Percentiles rank a stretch among this genome's conserved stretches.
Evolutionary conservation across 495 filamentous ascomycete species (phyloP).

Genomic region (Rhizodiscina lignyota): DNA sequence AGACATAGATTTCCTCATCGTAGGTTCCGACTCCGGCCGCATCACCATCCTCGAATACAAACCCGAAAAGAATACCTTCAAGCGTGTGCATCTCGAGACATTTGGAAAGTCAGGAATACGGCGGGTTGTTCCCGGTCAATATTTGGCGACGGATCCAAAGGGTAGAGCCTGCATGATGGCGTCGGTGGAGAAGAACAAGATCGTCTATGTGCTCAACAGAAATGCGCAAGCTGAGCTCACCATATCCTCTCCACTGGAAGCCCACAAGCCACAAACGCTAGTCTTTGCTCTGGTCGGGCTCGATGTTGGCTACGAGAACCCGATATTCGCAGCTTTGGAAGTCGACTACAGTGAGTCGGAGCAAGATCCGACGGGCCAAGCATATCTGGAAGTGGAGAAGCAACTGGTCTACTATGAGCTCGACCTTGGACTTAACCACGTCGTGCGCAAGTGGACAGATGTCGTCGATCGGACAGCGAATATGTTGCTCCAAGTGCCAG

Average conservation of each 20-base stretch:
- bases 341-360: constrained; percentile 85
- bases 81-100: constrained; percentile 82
- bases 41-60: constrained; percentile 90
- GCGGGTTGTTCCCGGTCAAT: constrained; percentile 87
- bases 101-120: constrained; percentile 96
- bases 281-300: constrained; percentile 75
- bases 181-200: constrained; percentile 95
- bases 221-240: constrained; percentile 87
- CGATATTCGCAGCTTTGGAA: constrained; percentile 86
- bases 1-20: constrained; percentile 78
- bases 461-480: constrained; percentile 79
- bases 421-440: constrained; percentile 90
- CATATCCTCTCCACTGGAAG: constrained; percentile 94
- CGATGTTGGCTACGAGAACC: constrained; percentile 94
- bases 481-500: constrained; percentile 89
- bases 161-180: constrained; percentile 89
- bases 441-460: constrained; percentile 90
- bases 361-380: constrained; percentile 75
- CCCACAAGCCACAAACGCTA: constrained; percentile 84
- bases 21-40: constrained; percentile 87
- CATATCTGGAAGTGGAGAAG: constrained; percentile 69
- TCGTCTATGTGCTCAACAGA: constrained; percentile 95
- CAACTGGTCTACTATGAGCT: constrained; percentile 92
- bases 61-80: constrained; percentile 72
- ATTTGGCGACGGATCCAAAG: constrained; percentile 85